These are phyloP conservation scores for Penicillium janthinellum DNA, from an alignment of 2,329 filamentous ascomycete species.

Conservation along the genomic window DNA sequence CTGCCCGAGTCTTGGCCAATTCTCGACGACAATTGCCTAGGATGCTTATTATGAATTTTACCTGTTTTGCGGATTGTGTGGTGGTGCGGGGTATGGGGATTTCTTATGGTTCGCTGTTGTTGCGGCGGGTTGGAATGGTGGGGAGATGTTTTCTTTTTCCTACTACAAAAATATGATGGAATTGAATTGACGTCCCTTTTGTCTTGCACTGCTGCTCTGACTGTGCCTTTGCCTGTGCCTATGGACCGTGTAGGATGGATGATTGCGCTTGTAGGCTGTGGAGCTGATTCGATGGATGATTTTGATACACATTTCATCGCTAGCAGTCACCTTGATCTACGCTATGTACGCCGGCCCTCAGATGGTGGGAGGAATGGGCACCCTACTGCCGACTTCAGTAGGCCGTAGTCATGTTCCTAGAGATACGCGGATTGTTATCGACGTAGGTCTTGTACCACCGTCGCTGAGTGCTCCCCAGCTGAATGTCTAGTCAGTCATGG, in stretches of 20 bases:
- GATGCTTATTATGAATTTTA: background rate
- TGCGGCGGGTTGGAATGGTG: conserved; percentile 15
- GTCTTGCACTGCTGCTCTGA: conserved; percentile 11
- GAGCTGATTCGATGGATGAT: background rate
- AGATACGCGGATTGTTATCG: too few species aligned
- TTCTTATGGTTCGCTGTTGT: conserved; percentile 1
- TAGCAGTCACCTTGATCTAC: too few species aligned
- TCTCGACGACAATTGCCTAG: background rate
- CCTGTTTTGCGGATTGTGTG: conserved; percentile 1
- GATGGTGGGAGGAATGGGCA: too few species aligned
- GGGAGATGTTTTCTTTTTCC: conserved; percentile 22
- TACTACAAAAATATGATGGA: conserved; percentile 30
- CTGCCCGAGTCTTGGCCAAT: background rate
- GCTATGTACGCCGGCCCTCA: too few species aligned
- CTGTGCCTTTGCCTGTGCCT: background rate
- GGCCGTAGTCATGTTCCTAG: too few species aligned
- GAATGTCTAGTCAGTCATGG: too few species aligned
- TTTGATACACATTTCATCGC: too few species aligned
- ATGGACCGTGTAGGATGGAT: background rate
- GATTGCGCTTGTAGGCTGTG: background rate
- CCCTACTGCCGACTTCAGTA: too few species aligned
- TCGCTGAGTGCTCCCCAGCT: too few species aligned
- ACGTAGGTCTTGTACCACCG: too few species aligned
- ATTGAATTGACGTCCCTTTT: conserved; percentile 31
- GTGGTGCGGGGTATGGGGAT: background rate